A percentile compares a stretch with the other conserved stretches of the same genome.
Conservation (phyloP, 192 early-diverging fungal genomes). For the Coemansia sp. region DNA sequence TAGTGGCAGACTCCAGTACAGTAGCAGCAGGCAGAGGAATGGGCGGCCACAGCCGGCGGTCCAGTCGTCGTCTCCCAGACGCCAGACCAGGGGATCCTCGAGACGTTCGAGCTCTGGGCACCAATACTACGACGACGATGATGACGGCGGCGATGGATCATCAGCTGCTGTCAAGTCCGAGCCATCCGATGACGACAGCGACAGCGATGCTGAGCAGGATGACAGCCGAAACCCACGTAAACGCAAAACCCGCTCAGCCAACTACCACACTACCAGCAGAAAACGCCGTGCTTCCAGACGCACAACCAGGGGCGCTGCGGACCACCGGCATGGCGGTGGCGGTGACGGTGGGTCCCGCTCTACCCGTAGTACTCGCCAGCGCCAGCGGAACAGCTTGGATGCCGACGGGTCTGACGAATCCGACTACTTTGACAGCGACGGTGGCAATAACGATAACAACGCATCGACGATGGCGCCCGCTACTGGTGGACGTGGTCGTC, state of each 20-base stretch:
- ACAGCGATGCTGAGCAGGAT: no score
- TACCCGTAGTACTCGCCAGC: background rate
- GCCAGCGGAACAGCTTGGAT: background rate
- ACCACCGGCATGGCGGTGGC: background rate
- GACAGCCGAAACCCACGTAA: constrained; percentile 11
- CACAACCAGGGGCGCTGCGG: background rate
- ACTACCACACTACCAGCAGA: background rate
- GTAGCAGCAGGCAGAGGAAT: background rate
- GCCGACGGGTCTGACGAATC: constrained; percentile 4
- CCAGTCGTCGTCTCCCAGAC: background rate
- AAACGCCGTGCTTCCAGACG: constrained; percentile 6
- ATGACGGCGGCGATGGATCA: no score
- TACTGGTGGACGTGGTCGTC: background rate
- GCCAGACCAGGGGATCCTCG: constrained; percentile 3
- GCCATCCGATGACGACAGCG: background rate
- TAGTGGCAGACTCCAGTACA: background rate
- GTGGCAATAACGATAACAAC: background rate
- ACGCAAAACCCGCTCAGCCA: constrained; percentile 11
- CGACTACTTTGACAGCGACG: constrained; percentile 5
- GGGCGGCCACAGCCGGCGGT: background rate
- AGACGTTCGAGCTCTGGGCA: background rate
- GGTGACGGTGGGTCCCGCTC: background rate
- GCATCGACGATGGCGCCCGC: background rate
- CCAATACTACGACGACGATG: no score
- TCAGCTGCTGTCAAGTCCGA: background rate